Conservation (phyloP, 2,329 filamentous ascomycete genomes). For the Cylindrodendrum hubeiense region DNA sequence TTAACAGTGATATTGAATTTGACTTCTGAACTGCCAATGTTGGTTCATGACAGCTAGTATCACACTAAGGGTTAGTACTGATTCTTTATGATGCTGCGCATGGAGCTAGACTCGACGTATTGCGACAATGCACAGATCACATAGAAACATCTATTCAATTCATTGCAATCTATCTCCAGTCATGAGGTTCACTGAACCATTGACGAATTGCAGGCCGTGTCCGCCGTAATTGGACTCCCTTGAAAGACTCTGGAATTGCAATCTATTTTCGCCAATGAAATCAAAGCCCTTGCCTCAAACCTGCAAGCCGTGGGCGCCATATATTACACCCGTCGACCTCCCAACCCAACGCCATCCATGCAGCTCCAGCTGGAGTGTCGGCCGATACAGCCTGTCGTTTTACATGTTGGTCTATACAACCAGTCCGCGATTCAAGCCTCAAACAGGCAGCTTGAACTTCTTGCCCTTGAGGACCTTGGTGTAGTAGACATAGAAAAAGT, state of each 20-base stretch:
- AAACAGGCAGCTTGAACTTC: slow-evolving; percentile 89
- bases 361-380: slow-evolving; percentile 35
- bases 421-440: slow-evolving; percentile 47
- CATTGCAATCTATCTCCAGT: slow-evolving; percentile 17
- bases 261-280: slow-evolving; percentile 43
- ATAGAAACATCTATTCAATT: slow-evolving; percentile 13
- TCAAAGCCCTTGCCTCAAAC: slow-evolving; percentile 34
- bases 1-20: too few species aligned
- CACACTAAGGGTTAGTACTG: too few species aligned
- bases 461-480: slow-evolving; percentile 92
- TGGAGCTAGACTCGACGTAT: too few species aligned
- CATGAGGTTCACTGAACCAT: slow-evolving; percentile 2
- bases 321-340: slow-evolving; percentile 43
- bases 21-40: too few species aligned
- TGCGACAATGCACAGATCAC: background rate
- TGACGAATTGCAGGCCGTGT: slow-evolving; percentile 16
- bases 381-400: slow-evolving; percentile 7
- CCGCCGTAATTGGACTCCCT: background rate
- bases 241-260: slow-evolving; percentile 22
- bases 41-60: too few species aligned
- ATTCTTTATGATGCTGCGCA: too few species aligned
- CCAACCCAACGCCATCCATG: slow-evolving; percentile 50
- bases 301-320: slow-evolving; percentile 45
- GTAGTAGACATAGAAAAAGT: slow-evolving; percentile 99
- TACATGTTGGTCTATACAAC: background rate